Percentiles rank a stretch among this genome's conserved stretches.
Evolutionary conservation across 2,329 filamentous ascomycete genomes (phyloP).

Genomic region (Colletotrichum sp.): DNA sequence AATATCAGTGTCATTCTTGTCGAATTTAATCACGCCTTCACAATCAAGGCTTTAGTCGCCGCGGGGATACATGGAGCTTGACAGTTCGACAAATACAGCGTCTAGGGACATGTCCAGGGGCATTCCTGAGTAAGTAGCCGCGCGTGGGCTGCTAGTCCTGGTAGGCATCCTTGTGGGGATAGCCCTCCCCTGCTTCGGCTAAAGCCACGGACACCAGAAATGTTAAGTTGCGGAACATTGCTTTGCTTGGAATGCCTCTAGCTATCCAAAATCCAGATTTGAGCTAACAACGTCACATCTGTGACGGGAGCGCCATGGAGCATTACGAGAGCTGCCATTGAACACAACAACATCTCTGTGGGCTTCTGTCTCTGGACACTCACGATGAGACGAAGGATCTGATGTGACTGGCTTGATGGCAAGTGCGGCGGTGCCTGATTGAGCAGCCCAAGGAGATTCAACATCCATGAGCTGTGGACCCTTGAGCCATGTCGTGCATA

Average conservation of each 20-base stretch:
- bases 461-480: not conserved
- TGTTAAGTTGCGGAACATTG: no score
- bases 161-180: not conserved
- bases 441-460: not conserved
- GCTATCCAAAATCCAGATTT: accelerated
- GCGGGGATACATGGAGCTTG: no score
- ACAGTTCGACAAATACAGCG: no score
- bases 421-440: not conserved
- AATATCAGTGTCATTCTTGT: no score
- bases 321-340: no score
- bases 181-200: no score
- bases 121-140: not conserved
- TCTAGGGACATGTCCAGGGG: not conserved
- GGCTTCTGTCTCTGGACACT: no score
- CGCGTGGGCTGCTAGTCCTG: not conserved
- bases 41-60: no score
- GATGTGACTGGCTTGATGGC: not conserved
- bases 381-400: accelerated
- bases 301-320: accelerated
- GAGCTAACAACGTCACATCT: no score
- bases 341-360: no score
- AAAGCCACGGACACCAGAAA: no score
- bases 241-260: accelerated
- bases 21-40: no score
- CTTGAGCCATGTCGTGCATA: not conserved